Conservation (phyloP, 805 yeast genomes). For the Hermanozyma aechmeae region DNA sequence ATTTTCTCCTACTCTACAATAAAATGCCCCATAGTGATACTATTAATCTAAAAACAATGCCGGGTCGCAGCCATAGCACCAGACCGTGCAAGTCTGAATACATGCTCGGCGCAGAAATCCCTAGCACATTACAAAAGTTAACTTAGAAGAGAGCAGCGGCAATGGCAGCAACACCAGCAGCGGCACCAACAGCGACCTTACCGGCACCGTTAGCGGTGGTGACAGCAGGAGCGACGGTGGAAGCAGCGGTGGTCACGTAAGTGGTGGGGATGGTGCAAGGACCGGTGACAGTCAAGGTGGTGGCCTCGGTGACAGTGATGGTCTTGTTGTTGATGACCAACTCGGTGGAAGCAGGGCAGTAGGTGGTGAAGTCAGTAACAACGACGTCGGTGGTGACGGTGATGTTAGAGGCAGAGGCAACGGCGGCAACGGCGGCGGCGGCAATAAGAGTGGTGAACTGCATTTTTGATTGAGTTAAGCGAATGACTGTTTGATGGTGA, state of each 20-base stretch:
- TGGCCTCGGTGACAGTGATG: conserved; percentile 67
- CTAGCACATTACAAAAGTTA: too few relatives aligned
- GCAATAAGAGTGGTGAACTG: conserved; percentile 27
- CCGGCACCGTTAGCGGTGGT: conserved; percentile 14
- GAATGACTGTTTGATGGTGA: conserved; percentile 9
- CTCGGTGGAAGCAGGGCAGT: conserved; percentile 72
- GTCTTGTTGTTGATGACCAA: conserved; percentile 58
- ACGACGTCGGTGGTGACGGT: conserved; percentile 44
- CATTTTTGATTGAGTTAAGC: conserved; percentile 17
- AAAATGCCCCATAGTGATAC: too few relatives aligned
- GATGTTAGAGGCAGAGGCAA: conserved; percentile 36
- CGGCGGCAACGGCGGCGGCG: conserved; percentile 35
- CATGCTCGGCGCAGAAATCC: too few relatives aligned
- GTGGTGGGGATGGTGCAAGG: conserved; percentile 67
- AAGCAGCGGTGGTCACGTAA: conserved; percentile 12
- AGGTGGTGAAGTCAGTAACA: conserved; percentile 68
- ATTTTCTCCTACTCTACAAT: too few relatives aligned
- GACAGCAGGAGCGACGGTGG: conserved; percentile 9
- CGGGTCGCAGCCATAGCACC: too few relatives aligned
- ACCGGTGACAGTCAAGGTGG: conserved; percentile 80
- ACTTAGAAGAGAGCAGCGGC: not conserved
- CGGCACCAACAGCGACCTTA: conserved; percentile 1
- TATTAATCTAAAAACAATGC: too few relatives aligned
- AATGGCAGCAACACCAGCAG: not conserved
- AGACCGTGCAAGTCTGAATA: too few relatives aligned